A percentile compares a stretch with the other conserved stretches of the same genome.
Evolutionary conservation across 345 rosid species (phyloP).

Genomic region (Turritis glabra): DNA sequence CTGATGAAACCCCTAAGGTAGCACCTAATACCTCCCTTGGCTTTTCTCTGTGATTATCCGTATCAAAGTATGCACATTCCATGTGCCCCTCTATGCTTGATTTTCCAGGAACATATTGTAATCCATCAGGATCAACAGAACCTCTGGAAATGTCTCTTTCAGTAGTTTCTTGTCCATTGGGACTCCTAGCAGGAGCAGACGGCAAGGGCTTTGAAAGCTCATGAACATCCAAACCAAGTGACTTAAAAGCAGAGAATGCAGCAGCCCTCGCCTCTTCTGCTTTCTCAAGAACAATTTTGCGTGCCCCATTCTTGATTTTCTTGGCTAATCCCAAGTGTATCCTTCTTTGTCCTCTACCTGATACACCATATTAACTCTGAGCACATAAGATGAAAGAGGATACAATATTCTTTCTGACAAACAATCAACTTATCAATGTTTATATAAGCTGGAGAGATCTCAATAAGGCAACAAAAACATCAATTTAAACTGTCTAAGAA

Average conservation of each 20-base stretch:
- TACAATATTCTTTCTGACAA: background rate
- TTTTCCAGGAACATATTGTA: slow-evolving; percentile 38
- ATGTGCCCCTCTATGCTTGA: slow-evolving; percentile 38
- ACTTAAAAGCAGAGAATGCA: slow-evolving; percentile 89
- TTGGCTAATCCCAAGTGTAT: slow-evolving; percentile 82
- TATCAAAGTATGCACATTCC: slow-evolving; percentile 38
- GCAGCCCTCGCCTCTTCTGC: slow-evolving; percentile 95
- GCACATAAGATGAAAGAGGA: slow-evolving; percentile 20
- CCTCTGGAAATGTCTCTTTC: slow-evolving; percentile 40
- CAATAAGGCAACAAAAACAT: slow-evolving; percentile 16
- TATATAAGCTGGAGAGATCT: slow-evolving; percentile 13
- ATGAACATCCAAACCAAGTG: slow-evolving; percentile 75
- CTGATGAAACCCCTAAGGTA: slow-evolving; percentile 45
- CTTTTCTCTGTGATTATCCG: slow-evolving; percentile 43
- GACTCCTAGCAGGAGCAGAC: slow-evolving; percentile 42
- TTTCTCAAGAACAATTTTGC: slow-evolving; percentile 94
- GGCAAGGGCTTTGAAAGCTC: slow-evolving; percentile 60
- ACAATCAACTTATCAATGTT: slow-evolving; percentile 14
- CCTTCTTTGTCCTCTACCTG: slow-evolving; percentile 73
- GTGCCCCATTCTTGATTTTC: slow-evolving; percentile 92
- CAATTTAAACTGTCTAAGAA: slow-evolving; percentile 9
- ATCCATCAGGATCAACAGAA: slow-evolving; percentile 34
- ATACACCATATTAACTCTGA: slow-evolving; percentile 39
- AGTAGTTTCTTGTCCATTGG: slow-evolving; percentile 38
- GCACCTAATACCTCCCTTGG: slow-evolving; percentile 37